phyloP scores from a whole-genome alignment of 1,139 yeast genomes.

The Kluyveromyces sp. region DNA sequence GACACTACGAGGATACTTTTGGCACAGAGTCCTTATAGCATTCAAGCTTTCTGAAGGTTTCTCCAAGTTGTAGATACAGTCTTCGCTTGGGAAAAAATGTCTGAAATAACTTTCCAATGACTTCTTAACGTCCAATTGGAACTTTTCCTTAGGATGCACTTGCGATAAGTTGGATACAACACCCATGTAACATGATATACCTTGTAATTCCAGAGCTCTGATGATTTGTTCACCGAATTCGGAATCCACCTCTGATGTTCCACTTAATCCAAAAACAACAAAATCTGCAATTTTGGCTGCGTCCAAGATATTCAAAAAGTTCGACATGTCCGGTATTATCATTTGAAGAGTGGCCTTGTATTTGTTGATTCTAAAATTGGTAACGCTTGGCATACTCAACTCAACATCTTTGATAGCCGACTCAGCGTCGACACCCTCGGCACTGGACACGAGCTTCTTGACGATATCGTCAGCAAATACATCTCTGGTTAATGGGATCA shows the following conservation, averaged over 20 bases:
- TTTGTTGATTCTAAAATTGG: conserved; percentile 46
- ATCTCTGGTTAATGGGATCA: conserved; percentile 74
- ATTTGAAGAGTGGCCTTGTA: conserved; percentile 73
- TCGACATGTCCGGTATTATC: conserved; percentile 63
- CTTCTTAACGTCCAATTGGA: conserved; percentile 69
- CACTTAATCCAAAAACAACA: conserved; percentile 80
- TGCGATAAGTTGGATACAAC: conserved; percentile 66
- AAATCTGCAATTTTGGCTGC: conserved; percentile 86
- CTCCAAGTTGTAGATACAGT: conserved; percentile 69
- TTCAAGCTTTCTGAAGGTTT: conserved; percentile 59
- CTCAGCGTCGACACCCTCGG: conserved; percentile 23
- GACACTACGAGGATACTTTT: conserved; percentile 76
- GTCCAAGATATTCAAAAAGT: conserved; percentile 68
- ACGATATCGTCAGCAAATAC: conserved; percentile 55
- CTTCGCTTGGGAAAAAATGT: conserved; percentile 87
- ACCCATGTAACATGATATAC: conserved; percentile 77
- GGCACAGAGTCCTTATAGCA: conserved; percentile 70
- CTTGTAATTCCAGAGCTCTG: conserved; percentile 85
- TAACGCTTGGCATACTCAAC: conserved; percentile 40
- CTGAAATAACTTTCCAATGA: conserved; percentile 76
- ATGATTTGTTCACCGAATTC: conserved; percentile 81
- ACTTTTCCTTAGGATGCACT: conserved; percentile 65
- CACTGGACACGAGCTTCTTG: conserved; percentile 40
- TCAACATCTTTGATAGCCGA: conserved; percentile 7
- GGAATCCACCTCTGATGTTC: conserved; percentile 71